Base-by-base conservation (phyloP, 164 flowering plant species). In the Umbellularia californica region DNA sequence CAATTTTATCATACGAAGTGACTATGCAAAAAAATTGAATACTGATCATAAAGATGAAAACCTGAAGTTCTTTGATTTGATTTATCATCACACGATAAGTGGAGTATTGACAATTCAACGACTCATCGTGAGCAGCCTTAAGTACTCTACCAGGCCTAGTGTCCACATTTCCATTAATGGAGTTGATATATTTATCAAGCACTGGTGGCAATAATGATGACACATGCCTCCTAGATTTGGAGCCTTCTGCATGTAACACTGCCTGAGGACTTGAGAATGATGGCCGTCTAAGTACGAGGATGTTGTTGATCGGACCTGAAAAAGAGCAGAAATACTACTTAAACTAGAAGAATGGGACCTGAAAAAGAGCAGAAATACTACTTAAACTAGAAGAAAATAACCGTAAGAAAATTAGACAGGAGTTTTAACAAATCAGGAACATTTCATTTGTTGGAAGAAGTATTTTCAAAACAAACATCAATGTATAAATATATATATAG, bases 51-150 rank as follows among this genome's bases (percentile, higher is more conserved):
- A 28, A 28, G 47, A 23, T 1, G 60, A 67, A 2, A 64, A 93
- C 98, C 95, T 93, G 87, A 69, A 94, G 86, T 75, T 90, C 90
- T 77, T 83, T 83, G 69, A 87, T 81, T 74, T 90, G 95, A 58
- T 78, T 76, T 47, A 75, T 77, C 77, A 91, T 85, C 76, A 86
- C 78, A 62, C 77, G 74, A 72, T 76, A 72, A 72, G 89, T 87
- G 79, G 69, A 13, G 78, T 76, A 90, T 17, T 81, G 74, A 77
- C 77, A 70, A 67, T 77, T 85, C 35, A 67, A 3, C 33, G 79
- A 78, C 58, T 70, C 70, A 50, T 58, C 64, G 66, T 60, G 47
- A 65, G 78, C 35, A 41, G 77, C 28, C 11, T 74, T 82, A 10
- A 76, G 76, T 69, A 77, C 70, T 50, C 80, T 76, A 28, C 87